phyloP scores from a whole-genome alignment of 805 yeast genomes.

The Ogataea neopini region DNA sequence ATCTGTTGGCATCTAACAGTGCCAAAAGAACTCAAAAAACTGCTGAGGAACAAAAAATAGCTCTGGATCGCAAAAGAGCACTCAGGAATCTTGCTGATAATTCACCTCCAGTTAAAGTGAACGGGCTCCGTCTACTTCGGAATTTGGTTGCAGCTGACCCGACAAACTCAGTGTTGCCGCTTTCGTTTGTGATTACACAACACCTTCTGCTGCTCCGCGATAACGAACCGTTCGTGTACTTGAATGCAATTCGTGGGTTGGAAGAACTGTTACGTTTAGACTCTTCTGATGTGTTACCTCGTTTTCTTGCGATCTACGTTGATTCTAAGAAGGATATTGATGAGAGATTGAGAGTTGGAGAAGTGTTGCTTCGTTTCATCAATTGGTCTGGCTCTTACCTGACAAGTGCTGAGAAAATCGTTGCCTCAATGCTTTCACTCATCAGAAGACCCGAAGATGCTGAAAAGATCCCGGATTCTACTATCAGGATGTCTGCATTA shows the following conservation, averaged over 20 bases:
- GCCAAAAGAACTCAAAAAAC: slow-evolving; percentile 1
- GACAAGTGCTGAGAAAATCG: slow-evolving; percentile 34
- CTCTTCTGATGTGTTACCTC: slow-evolving; percentile 28
- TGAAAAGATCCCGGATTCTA: slow-evolving; percentile 43
- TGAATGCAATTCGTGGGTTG: slow-evolving; percentile 81
- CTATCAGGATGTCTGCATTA: slow-evolving; percentile 82
- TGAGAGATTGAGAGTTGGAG: slow-evolving; percentile 78
- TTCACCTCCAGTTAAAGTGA: slow-evolving; percentile 80
- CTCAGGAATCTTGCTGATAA: slow-evolving; percentile 71
- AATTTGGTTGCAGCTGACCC: slow-evolving; percentile 42
- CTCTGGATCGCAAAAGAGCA: slow-evolving; percentile 54
- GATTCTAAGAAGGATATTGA: slow-evolving; percentile 44
- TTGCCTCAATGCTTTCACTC: slow-evolving; percentile 42
- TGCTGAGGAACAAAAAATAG: slow-evolving; percentile 35
- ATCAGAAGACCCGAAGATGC: slow-evolving; percentile 15
- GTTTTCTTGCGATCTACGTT: slow-evolving; percentile 16
- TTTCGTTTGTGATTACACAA: slow-evolving; percentile 57
- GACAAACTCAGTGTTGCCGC: slow-evolving; percentile 46
- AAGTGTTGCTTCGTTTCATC: slow-evolving; percentile 66
- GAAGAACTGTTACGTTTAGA: slow-evolving; percentile 53
- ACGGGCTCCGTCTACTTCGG: slow-evolving; percentile 70
- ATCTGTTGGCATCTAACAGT: not conserved
- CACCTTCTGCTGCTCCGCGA: slow-evolving; percentile 69
- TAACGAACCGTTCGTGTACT: slow-evolving; percentile 82
- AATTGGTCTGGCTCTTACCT: slow-evolving; percentile 47